Evolutionary conservation across 2,329 filamentous ascomycete species (phyloP), one percentile per base, ranked within the genome.

Genomic region (Blumeriella jaapii): DNA sequence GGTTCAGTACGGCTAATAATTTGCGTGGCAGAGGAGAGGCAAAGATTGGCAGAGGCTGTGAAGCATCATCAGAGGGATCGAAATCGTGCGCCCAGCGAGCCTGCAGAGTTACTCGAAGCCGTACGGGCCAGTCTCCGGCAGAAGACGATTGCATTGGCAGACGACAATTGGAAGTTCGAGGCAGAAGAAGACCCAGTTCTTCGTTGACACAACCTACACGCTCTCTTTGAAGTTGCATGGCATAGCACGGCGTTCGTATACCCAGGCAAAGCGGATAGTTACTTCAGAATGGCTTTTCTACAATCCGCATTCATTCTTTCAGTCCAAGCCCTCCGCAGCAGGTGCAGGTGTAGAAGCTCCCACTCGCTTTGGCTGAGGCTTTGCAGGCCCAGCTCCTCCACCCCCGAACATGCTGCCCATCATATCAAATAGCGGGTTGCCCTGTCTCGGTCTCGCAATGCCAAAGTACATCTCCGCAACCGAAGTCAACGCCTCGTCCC

Each of bases 391-490:
- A 32, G 68, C 72, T 16, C 67, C 71, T 5, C 76, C 79, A 13
- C 85, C 85, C 31, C 87, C 87, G 53, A 98, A 82, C 68, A 98
- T 74, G 44, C 77, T 87, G 30, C 86, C 87, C 82, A 98, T 93
- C 87, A 98, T 96, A 57, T 98, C 91, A 61, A 96, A 75, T 59
- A 98, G 65, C 3, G 87, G 87, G 59, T 96, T 96, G 45, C 79
- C 82, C 64, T 94, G 85, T 52, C 81, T 72, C 29, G 87, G 89
- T 55, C 86, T 79, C 63, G 78, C 74, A 57, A 98, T 93, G 22
- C 78, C 78, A 62, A 98, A 98, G 65, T 96, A 98, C 74, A 94
- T 87, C 64, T 98, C 89, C 31, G 82, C 89, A 51, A 98, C 78
- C 58, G 84, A 78, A 49, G 86, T 80, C 41, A 98, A 63, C 15